phyloP scores from a whole-genome alignment of 495 filamentous ascomycete genomes.

The Friedmanniomyces endolithicus region DNA sequence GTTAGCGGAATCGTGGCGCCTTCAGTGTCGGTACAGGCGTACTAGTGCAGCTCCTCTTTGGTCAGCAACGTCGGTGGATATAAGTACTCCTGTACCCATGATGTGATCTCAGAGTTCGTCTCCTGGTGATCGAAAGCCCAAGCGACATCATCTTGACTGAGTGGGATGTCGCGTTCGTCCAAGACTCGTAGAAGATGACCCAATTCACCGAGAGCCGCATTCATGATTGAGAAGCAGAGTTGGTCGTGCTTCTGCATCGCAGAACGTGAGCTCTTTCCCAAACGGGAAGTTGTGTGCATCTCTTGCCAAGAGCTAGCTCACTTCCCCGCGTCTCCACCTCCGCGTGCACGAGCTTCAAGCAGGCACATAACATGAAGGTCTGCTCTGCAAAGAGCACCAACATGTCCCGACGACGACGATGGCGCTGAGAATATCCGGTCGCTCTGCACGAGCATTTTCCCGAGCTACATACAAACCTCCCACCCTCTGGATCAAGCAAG shows the following conservation, averaged over 20 bases:
- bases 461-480: not conserved
- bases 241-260: too few species aligned
- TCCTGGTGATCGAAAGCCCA: slow-evolving; percentile 23
- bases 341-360: too few species aligned
- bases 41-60: slow-evolving; percentile 29
- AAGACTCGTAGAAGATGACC: slow-evolving; percentile 27
- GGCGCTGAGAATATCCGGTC: not conserved
- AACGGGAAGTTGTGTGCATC: too few species aligned
- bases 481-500: not conserved
- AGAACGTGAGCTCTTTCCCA: too few species aligned
- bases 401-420: not conserved
- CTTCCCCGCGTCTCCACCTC: too few species aligned
- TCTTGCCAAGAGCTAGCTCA: too few species aligned
- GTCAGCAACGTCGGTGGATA: slow-evolving; percentile 23
- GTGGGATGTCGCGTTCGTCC: slow-evolving; percentile 23
- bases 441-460: not conserved
- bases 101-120: slow-evolving; percentile 18
- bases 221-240: too few species aligned
- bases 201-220: slow-evolving; percentile 2
- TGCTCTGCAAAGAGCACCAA: not conserved
- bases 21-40: not conserved
- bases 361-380: too few species aligned
- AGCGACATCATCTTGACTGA: slow-evolving; percentile 25
- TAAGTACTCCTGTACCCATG: slow-evolving; percentile 28
- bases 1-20: not conserved